Percentiles rank a stretch among this genome's conserved stretches.
phyloP scores from a whole-genome alignment of 2,329 filamentous ascomycete species.

The Diaporthe australafricana region DNA sequence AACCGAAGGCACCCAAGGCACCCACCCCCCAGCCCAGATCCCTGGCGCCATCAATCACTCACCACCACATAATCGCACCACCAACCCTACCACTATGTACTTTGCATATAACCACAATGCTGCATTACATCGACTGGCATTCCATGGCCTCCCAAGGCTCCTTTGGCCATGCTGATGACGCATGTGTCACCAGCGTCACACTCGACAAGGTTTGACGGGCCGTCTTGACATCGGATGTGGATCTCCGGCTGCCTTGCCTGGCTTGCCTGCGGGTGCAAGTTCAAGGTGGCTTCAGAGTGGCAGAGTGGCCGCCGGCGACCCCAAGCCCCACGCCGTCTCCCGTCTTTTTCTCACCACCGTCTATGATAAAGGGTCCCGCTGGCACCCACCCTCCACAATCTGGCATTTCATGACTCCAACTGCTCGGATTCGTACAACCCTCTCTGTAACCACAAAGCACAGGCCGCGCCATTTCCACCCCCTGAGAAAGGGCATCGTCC shows the following conservation, averaged over 20 bases:
- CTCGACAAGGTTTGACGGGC: slow-evolving; percentile 21
- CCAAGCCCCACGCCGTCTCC: background rate
- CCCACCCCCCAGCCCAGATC: slow-evolving; percentile 8
- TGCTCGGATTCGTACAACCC: too few species aligned
- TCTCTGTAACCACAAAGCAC: too few species aligned
- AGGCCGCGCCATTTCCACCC: too few species aligned
- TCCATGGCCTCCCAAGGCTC: slow-evolving; percentile 13
- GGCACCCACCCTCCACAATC: background rate
- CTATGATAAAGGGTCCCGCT: background rate
- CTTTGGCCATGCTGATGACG: background rate
- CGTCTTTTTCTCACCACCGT: background rate
- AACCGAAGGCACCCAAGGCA: too few species aligned
- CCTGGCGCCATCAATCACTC: background rate
- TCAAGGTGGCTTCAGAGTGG: background rate
- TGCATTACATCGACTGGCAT: background rate
- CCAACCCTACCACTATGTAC: background rate
- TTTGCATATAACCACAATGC: background rate
- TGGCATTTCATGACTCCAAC: too few species aligned
- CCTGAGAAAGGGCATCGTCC: too few species aligned
- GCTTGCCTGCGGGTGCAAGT: too few species aligned
- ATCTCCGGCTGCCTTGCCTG: slow-evolving; percentile 6
- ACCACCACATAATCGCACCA: background rate
- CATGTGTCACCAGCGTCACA: slow-evolving; percentile 25
- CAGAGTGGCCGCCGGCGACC: slow-evolving; percentile 3
- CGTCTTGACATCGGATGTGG: slow-evolving; percentile 24